Evolutionary conservation across 2,329 filamentous ascomycete species (phyloP).

Genomic region (Xylaria sp.): DNA sequence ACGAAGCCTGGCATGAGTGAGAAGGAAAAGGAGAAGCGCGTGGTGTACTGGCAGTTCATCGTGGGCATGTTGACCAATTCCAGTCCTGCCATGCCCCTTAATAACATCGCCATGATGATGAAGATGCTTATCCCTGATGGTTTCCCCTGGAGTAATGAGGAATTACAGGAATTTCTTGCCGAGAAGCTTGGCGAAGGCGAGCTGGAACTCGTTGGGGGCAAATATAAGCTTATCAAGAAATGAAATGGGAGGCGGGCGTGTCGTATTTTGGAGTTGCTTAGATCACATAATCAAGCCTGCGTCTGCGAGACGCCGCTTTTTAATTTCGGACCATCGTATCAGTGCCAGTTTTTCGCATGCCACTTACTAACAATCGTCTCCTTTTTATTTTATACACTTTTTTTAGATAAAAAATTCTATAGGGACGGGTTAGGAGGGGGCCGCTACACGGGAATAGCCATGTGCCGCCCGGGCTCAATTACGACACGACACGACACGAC

Average conservation of each 20-base stretch:
- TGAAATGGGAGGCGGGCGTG: slow-evolving; percentile 48
- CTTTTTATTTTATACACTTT: not conserved
- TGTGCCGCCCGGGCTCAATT: not conserved
- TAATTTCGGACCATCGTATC: slow-evolving; percentile 9
- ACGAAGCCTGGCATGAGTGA: slow-evolving; percentile 64
- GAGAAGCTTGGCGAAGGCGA: slow-evolving; percentile 79
- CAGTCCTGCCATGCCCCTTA: slow-evolving; percentile 79
- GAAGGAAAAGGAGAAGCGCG: slow-evolving; percentile 68
- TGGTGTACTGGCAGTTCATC: slow-evolving; percentile 91
- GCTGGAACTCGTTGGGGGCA: slow-evolving; percentile 75
- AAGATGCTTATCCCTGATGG: slow-evolving; percentile 89
- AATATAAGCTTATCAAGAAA: slow-evolving; percentile 73
- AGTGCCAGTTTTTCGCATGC: slow-evolving; percentile 7
- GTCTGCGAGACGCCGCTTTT: slow-evolving; percentile 7
- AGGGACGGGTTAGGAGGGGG: not conserved
- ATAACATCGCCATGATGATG: slow-evolving; percentile 92
- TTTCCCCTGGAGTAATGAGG: slow-evolving; percentile 89
- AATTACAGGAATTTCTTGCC: slow-evolving; percentile 81
- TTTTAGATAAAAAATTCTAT: not conserved
- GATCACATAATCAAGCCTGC: slow-evolving; percentile 27
- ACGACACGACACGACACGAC: not conserved
- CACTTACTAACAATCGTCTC: not conserved
- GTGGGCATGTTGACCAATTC: slow-evolving; percentile 95
- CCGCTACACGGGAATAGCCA: not conserved
- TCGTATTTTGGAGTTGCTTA: slow-evolving; percentile 22